These are phyloP conservation scores for Erysiphe pulchra DNA, from an alignment of 2,329 filamentous ascomycete species.

Conservation along the genomic window DNA sequence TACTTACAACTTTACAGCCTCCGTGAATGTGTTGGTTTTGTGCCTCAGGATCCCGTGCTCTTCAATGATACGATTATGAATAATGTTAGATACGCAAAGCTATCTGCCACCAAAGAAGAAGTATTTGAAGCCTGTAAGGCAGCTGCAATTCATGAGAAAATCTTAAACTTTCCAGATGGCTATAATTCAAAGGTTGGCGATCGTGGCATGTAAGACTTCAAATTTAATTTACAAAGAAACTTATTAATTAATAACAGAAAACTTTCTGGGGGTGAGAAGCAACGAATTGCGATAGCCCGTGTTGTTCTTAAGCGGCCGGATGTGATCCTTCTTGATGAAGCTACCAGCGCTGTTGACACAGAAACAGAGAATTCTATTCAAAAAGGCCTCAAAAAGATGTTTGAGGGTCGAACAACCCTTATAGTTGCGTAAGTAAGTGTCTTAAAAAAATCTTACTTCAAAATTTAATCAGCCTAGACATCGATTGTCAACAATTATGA, in stretches of 20 bases:
- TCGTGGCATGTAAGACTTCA: slow-evolving; percentile 49
- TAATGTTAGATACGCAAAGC: slow-evolving; percentile 76
- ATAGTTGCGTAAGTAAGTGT: slow-evolving; percentile 54
- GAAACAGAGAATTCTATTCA: slow-evolving; percentile 89
- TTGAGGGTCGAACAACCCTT: slow-evolving; percentile 68
- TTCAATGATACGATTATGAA: slow-evolving; percentile 94
- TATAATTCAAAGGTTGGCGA: slow-evolving; percentile 84
- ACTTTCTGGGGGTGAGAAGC: slow-evolving; percentile 53
- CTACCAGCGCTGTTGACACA: slow-evolving; percentile 72
- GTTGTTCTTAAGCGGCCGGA: slow-evolving; percentile 80
- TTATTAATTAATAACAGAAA: not conserved
- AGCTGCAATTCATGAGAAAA: slow-evolving; percentile 81
- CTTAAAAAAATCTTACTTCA: not conserved
- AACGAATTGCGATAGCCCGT: slow-evolving; percentile 76
- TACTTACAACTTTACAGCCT: slow-evolving; percentile 56
- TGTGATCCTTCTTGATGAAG: slow-evolving; percentile 83
- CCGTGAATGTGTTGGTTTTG: slow-evolving; percentile 73
- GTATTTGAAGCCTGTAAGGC: slow-evolving; percentile 61
- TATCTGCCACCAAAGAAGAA: slow-evolving; percentile 53
- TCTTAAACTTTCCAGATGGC: slow-evolving; percentile 63
- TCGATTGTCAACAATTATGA: slow-evolving; percentile 67
- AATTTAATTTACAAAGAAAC: not conserved
- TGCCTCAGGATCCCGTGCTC: slow-evolving; percentile 84
- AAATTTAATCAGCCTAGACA: slow-evolving; percentile 34
- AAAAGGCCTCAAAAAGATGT: slow-evolving; percentile 56